phyloP scores from a whole-genome alignment of 208 protist species.

The Naegleria gruberi region DNA sequence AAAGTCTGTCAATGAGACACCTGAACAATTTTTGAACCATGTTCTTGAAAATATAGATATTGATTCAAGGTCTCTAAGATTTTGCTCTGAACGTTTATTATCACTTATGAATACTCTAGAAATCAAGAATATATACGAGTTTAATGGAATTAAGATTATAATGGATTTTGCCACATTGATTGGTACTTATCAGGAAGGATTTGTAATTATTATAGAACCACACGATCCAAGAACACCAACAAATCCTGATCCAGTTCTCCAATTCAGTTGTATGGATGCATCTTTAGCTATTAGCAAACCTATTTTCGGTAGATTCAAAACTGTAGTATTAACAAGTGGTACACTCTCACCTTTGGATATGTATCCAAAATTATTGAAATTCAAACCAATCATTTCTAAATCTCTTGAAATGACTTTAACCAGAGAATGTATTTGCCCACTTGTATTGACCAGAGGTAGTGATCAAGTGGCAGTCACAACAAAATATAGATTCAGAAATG shows the following conservation, averaged over 20 bases:
- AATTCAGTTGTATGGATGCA: slow-evolving; percentile 88
- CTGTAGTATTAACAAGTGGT: slow-evolving; percentile 93
- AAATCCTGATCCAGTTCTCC: slow-evolving; percentile 61
- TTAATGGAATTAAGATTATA: slow-evolving; percentile 57
- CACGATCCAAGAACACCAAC: slow-evolving; percentile 73
- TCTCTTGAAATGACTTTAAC: slow-evolving; percentile 86
- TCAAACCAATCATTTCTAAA: slow-evolving; percentile 78
- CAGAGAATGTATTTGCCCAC: slow-evolving; percentile 84
- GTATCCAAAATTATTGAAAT: slow-evolving; percentile 96
- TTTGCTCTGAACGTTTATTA: background rate
- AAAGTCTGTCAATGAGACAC: background rate
- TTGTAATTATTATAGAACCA: slow-evolving; percentile 87
- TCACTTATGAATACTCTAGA: background rate
- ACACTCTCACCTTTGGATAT: slow-evolving; percentile 96
- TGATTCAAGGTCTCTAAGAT: background rate
- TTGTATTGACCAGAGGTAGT: slow-evolving; percentile 74
- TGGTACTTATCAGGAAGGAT: slow-evolving; percentile 36
- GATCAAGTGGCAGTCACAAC: slow-evolving; percentile 48
- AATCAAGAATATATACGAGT: slow-evolving; percentile 51
- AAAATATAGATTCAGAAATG: slow-evolving; percentile 37
- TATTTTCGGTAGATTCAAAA: slow-evolving; percentile 83
- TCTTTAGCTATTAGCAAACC: slow-evolving; percentile 86
- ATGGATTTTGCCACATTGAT: slow-evolving; percentile 25
- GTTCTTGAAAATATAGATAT: background rate
- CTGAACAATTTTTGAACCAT: background rate